Percentiles rank a stretch among this genome's conserved stretches.
Evolutionary conservation across 192 early-diverging fungal genomes (phyloP).

Genomic region (Entomortierella beljakovae): DNA sequence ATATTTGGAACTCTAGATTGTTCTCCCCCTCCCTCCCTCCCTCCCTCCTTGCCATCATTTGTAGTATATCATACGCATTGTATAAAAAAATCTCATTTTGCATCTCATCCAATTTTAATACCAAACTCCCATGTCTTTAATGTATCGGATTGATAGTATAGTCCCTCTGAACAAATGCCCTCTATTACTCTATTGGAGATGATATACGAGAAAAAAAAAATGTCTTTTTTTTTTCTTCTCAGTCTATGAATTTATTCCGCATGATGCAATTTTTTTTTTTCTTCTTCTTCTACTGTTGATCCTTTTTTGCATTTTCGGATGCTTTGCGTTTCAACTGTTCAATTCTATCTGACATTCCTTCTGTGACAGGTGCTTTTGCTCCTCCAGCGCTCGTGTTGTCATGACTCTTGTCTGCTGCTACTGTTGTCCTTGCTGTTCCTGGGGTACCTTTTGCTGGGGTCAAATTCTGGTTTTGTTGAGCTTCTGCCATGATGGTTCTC

Average conservation of each 20-base stretch:
- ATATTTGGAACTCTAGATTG: not conserved
- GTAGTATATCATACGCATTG: no score
- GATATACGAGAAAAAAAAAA: no score
- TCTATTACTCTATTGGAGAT: no score
- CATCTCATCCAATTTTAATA: no score
- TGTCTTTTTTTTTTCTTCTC: not conserved
- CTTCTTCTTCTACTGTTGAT: not conserved
- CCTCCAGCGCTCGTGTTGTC: not conserved
- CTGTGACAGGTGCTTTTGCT: conserved; percentile 12
- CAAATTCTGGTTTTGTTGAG: conserved; percentile 31
- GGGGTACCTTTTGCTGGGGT: not conserved
- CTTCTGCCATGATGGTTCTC: conserved; percentile 49
- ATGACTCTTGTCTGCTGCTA: not conserved
- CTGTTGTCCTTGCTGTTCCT: not conserved
- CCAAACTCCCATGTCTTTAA: no score
- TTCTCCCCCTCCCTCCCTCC: no score
- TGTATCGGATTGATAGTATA: no score
- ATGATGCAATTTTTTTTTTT: not conserved
- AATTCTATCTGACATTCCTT: conserved; percentile 49
- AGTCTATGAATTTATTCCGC: not conserved
- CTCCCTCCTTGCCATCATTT: no score
- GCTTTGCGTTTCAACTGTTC: conserved; percentile 49
- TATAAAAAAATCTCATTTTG: no score
- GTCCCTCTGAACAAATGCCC: no score
- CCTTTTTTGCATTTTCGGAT: conserved; percentile 30